Evolutionary conservation across 768 basidiomycete genomes (phyloP).

Genomic region (Gloeostereum incarnatum): DNA sequence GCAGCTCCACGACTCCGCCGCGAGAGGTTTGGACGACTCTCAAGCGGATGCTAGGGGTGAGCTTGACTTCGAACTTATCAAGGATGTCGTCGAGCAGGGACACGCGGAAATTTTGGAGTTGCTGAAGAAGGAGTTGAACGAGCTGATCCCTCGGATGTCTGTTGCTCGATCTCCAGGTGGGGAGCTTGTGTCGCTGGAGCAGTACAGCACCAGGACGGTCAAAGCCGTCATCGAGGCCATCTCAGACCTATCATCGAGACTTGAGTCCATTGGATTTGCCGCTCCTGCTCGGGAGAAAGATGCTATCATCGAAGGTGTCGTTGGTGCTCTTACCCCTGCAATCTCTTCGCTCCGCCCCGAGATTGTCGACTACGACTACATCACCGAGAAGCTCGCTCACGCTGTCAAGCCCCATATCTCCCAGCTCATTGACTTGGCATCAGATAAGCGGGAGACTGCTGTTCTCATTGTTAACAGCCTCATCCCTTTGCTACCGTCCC

Average conservation of each 20-base stretch:
- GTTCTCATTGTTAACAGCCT: constrained; percentile 69
- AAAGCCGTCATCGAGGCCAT: constrained; percentile 54
- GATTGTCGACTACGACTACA: constrained; percentile 66
- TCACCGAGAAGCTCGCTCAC: constrained; percentile 69
- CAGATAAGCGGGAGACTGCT: constrained; percentile 84
- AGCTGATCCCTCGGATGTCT: constrained; percentile 17
- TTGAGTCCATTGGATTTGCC: constrained; percentile 41
- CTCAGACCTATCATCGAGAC: constrained; percentile 42
- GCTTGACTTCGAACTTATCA: constrained; percentile 70
- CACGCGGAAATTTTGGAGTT: constrained; percentile 49
- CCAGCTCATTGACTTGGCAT: constrained; percentile 82
- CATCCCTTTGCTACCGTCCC: constrained; percentile 49
- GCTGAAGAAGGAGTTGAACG: constrained; percentile 52
- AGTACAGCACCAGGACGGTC: constrained; percentile 46
- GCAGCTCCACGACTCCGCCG: constrained; percentile 56
- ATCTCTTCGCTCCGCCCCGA: constrained; percentile 55
- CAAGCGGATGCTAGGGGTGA: constrained; percentile 69
- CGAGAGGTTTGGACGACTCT: constrained; percentile 46
- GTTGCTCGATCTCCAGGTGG: constrained; percentile 18
- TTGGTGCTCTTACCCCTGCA: constrained; percentile 48
- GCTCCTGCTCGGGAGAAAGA: constrained; percentile 47
- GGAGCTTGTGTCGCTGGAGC: constrained; percentile 42
- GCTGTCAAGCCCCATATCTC: constrained; percentile 86
- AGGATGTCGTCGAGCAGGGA: constrained; percentile 57
- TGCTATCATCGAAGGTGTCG: constrained; percentile 50